phyloP scores from a whole-genome alignment of 495 filamentous ascomycete genomes.

The Penicillium angulare region DNA sequence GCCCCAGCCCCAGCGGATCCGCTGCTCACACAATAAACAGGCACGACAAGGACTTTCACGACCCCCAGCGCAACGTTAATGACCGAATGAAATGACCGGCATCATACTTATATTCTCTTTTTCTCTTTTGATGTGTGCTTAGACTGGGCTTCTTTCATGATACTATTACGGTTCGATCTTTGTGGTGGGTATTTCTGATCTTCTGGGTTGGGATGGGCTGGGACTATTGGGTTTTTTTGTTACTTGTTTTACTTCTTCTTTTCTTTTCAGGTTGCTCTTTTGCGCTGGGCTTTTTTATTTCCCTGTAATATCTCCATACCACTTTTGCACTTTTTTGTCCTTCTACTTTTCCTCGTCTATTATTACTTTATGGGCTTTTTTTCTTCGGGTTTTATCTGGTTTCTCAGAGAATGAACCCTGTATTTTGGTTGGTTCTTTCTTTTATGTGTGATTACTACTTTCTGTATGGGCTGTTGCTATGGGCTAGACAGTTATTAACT shows the following conservation, averaged over 20 bases:
- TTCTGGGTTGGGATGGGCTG: slow-evolving; percentile 16
- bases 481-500: no score
- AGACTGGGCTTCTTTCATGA: slow-evolving; percentile 15
- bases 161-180: slow-evolving; percentile 9
- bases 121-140: slow-evolving; percentile 15
- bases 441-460: no score
- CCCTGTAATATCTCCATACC: slow-evolving; percentile 23
- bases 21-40: slow-evolving; percentile 20
- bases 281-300: slow-evolving; percentile 12
- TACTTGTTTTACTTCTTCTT: no score
- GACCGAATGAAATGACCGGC: slow-evolving; percentile 25
- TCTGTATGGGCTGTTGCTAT: no score
- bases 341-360: not conserved
- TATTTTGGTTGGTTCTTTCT: not conserved
- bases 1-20: not conserved
- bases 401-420: not conserved
- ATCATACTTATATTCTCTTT: slow-evolving; percentile 18
- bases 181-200: slow-evolving; percentile 17
- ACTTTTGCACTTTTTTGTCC: slow-evolving; percentile 3
- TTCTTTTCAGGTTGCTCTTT: slow-evolving; percentile 1
- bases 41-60: slow-evolving; percentile 45
- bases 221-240: slow-evolving; percentile 15
- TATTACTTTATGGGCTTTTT: not conserved
- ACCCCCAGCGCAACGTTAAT: slow-evolving; percentile 40
- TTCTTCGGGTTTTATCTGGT: not conserved